Evolutionary conservation across 2,329 filamentous ascomycete genomes (phyloP).

Genomic region (Aspergillus udagawae): DNA sequence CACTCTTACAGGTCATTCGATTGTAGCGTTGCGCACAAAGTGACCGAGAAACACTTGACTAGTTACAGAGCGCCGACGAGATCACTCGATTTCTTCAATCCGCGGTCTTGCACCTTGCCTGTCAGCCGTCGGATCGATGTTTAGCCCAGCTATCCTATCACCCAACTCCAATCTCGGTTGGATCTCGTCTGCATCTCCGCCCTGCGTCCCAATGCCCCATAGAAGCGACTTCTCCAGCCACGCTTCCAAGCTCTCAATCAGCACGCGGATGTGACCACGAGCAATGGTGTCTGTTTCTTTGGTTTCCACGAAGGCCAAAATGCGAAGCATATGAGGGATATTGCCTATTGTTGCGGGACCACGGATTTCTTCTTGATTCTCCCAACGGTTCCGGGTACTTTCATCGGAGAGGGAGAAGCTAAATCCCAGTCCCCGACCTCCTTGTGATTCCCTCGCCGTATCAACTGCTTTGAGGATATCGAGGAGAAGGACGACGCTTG

Average conservation of each 20-base stretch:
- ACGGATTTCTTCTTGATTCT: not conserved
- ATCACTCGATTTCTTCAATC: conserved; percentile 43
- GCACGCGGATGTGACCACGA: conserved; percentile 35
- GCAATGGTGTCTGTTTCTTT: conserved; percentile 37
- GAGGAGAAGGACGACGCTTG: conserved; percentile 37
- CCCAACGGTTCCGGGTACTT: not conserved
- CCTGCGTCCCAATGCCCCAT: conserved; percentile 32
- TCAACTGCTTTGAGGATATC: conserved; percentile 41
- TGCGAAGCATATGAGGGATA: conserved; percentile 36
- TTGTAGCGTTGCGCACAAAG: not conserved
- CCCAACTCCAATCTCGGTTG: conserved; percentile 31
- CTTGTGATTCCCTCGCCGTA: conserved; percentile 26
- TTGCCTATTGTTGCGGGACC: conserved; percentile 31
- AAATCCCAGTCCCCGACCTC: conserved; percentile 32
- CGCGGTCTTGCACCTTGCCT: conserved; percentile 21
- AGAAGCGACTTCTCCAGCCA: conserved; percentile 42
- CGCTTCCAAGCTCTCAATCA: conserved; percentile 41
- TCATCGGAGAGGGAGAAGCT: conserved; percentile 35
- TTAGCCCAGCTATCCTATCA: conserved; percentile 36
- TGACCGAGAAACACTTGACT: not conserved
- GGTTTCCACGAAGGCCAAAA: conserved; percentile 35
- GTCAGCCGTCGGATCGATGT: conserved; percentile 31
- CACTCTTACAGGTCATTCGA: too few species aligned
- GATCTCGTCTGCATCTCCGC: conserved; percentile 8
- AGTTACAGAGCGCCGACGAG: not conserved